Percentiles rank a stretch among this genome's conserved stretches.
phyloP scores from a whole-genome alignment of 1,284 basidiomycete genomes.

The Rhodotorula mucilaginosa region DNA sequence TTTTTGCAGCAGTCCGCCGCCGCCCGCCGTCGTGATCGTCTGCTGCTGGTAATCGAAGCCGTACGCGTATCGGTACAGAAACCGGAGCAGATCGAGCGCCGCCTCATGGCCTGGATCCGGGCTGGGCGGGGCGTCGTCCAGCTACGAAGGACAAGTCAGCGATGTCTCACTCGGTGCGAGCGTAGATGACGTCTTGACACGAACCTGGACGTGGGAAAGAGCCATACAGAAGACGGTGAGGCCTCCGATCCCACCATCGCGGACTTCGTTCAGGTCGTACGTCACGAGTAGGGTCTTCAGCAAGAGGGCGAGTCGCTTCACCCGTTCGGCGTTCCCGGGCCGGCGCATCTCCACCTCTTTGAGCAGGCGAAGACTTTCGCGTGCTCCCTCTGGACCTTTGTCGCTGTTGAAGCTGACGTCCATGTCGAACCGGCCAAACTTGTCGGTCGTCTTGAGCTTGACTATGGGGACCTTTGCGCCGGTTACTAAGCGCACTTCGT shows the following conservation, averaged over 20 bases:
- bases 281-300: conserved; percentile 1
- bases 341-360: not conserved
- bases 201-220: conserved; percentile 13
- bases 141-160: not conserved
- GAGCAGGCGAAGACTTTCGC: conserved; percentile 10
- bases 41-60: not conserved
- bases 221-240: conserved; percentile 15
- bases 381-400: conserved; percentile 8
- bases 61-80: conserved; percentile 3
- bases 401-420: conserved; percentile 18
- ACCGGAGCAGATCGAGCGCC: not conserved
- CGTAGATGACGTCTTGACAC: not conserved
- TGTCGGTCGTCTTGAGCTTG: conserved; percentile 4
- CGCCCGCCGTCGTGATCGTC: conserved; percentile 3
- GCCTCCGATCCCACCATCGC: conserved; percentile 10
- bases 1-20: not conserved
- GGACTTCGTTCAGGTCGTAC: not conserved
- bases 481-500: not conserved
- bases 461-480: conserved; percentile 9
- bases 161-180: not conserved
- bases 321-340: not conserved
- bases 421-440: conserved; percentile 10
- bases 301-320: conserved; percentile 5
- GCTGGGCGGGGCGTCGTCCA: not conserved
- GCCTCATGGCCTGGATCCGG: not conserved